Conservation (phyloP, 78 protist genomes). For the Guillardia theta region DNA sequence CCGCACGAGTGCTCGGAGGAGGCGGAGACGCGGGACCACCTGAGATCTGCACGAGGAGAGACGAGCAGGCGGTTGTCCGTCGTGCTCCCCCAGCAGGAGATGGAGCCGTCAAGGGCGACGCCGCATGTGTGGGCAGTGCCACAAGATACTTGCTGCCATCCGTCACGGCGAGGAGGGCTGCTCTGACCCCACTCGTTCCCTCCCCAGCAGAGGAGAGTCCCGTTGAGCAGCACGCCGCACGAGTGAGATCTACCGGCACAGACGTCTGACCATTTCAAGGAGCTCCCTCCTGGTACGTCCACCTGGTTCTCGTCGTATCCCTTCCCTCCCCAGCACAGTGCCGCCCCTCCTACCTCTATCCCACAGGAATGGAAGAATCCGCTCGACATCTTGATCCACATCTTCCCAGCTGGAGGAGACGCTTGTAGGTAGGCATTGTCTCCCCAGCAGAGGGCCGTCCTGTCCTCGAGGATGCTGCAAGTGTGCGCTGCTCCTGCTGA, state of each 20-base stretch:
- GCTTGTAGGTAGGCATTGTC: not conserved
- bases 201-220: not conserved
- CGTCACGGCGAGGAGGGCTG: not conserved
- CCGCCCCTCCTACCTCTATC: too few species aligned
- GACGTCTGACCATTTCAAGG: too few species aligned
- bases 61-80: not conserved
- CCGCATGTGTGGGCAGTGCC: not conserved
- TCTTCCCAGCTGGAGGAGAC: not conserved
- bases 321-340: too few species aligned
- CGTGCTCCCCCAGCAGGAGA: not conserved
- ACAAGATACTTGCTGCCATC: not conserved
- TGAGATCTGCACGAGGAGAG: not conserved
- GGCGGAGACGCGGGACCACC: not conserved
- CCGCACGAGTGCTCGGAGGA: not conserved
- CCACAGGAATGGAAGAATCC: too few species aligned
- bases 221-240: not conserved
- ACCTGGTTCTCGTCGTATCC: too few species aligned
- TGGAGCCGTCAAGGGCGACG: not conserved
- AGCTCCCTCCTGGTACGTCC: too few species aligned
- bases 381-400: not conserved
- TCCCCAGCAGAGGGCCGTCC: constrained; percentile 30
- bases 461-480: not conserved
- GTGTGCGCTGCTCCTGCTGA: not conserved
- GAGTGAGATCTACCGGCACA: not conserved
- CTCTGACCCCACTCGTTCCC: not conserved